Evolutionary conservation across 2,329 filamentous ascomycete species (phyloP).

Genomic region (Hypoxylon sp.): DNA sequence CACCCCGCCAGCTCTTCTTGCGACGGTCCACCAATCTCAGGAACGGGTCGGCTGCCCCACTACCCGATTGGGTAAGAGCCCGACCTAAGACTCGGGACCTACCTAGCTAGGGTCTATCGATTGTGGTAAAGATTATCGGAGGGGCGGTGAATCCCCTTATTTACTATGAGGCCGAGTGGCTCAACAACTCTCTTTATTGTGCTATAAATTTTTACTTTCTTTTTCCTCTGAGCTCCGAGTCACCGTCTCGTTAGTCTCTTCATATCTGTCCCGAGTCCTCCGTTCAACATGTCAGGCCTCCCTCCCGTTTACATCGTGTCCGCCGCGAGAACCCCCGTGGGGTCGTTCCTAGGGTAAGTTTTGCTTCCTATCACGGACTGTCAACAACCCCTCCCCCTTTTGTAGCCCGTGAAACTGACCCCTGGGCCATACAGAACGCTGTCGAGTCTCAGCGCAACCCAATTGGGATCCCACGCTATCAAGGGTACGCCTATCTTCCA

Average conservation of each 20-base stretch:
- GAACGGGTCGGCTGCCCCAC: slow-evolving; percentile 25
- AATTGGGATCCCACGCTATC: slow-evolving; percentile 92
- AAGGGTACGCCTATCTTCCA: slow-evolving; percentile 74
- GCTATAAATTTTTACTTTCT: slow-evolving; percentile 27
- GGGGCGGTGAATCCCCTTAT: slow-evolving; percentile 40
- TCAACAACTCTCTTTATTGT: slow-evolving; percentile 18
- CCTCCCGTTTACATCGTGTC: slow-evolving; percentile 97
- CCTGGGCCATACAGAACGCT: slow-evolving; percentile 75
- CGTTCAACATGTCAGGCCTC: slow-evolving; percentile 78
- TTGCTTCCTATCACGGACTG: slow-evolving; percentile 28
- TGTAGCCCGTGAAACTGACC: slow-evolving; percentile 41
- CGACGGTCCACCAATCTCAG: slow-evolving; percentile 33
- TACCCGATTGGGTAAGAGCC: slow-evolving; percentile 33
- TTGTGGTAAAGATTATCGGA: slow-evolving; percentile 30
- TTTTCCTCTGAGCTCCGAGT: slow-evolving; percentile 15
- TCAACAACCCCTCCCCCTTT: slow-evolving; percentile 22
- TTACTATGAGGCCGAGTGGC: slow-evolving; percentile 16
- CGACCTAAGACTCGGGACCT: slow-evolving; percentile 13
- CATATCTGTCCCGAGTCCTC: slow-evolving; percentile 30
- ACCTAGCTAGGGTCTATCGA: slow-evolving; percentile 1
- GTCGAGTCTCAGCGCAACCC: slow-evolving; percentile 85
- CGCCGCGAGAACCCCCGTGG: slow-evolving; percentile 88
- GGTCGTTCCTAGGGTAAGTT: slow-evolving; percentile 91
- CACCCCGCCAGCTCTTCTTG: slow-evolving; percentile 13
- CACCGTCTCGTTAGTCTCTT: slow-evolving; percentile 13